Evolutionary conservation across 2,329 filamentous ascomycete genomes (phyloP).

Genomic region (Alternaria arborescens): DNA sequence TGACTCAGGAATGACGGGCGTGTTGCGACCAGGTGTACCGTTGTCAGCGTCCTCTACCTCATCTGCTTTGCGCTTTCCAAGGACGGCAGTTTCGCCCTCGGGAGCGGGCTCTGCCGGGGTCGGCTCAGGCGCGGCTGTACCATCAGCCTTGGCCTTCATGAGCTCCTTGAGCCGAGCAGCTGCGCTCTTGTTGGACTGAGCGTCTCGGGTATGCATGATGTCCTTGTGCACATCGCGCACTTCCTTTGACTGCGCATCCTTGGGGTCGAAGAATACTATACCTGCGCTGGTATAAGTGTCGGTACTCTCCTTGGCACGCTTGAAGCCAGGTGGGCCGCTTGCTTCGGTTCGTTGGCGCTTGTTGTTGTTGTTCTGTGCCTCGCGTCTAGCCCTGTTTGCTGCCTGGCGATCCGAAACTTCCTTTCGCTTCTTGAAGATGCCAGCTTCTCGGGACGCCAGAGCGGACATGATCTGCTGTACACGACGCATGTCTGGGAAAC

Average conservation of each 20-base stretch:
- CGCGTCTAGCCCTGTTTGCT: slow-evolving; percentile 69
- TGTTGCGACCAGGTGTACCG: slow-evolving; percentile 67
- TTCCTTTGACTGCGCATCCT: slow-evolving; percentile 49
- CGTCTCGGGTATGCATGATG: slow-evolving; percentile 81
- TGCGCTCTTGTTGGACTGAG: slow-evolving; percentile 87
- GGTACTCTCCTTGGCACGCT: slow-evolving; percentile 48
- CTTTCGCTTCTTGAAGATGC: slow-evolving; percentile 88
- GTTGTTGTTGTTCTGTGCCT: slow-evolving; percentile 51
- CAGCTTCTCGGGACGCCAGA: slow-evolving; percentile 90
- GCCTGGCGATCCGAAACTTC: slow-evolving; percentile 85
- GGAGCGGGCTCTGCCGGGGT: slow-evolving; percentile 17
- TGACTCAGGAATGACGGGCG: slow-evolving; percentile 59
- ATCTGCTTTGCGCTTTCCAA: slow-evolving; percentile 81
- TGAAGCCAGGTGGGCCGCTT: slow-evolving; percentile 36
- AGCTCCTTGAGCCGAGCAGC: slow-evolving; percentile 81
- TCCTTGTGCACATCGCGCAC: slow-evolving; percentile 76
- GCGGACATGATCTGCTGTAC: slow-evolving; percentile 89
- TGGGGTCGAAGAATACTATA: slow-evolving; percentile 48
- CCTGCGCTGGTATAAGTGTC: slow-evolving; percentile 47
- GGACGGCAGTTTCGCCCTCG: slow-evolving; percentile 54
- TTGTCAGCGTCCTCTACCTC: slow-evolving; percentile 70
- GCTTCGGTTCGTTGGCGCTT: slow-evolving; percentile 46
- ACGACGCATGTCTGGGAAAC: slow-evolving; percentile 83
- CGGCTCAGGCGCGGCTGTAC: slow-evolving; percentile 34
- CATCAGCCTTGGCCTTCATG: slow-evolving; percentile 64